Evolutionary conservation across 169 alveolate species (phyloP), one percentile per base, ranked within the genome.

Genomic region (Eimeria maxima): DNA sequence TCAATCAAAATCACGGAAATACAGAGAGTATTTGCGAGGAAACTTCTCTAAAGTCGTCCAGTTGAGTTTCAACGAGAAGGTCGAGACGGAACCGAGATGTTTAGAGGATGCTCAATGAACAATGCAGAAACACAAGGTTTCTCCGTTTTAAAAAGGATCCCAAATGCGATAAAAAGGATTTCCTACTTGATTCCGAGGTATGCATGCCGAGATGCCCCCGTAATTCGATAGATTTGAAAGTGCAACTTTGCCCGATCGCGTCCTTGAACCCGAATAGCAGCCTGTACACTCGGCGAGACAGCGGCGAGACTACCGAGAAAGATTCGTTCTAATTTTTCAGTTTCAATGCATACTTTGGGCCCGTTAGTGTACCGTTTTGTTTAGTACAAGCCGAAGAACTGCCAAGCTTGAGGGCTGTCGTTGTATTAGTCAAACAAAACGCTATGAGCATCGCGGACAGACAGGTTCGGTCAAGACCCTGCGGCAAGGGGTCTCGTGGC

Each of bases 231-330:
- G 44, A 67, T 22, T 33, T 69, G 80, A 33, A 69, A 14, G n/a
- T 69, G 80, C 80, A 69, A 11, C 80, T 29, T 10, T 69, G 50
- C 22, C 33, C 80, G 80, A 69, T 16, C 80, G 33, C 50, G 18
- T 29, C 7, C 80, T 10, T 10, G 18, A 5, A 8, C 24, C n/a
- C 11, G 50, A 20, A 65, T 69, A 29, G n/a, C 50, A 69, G 80
- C 80, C 80, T 29, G 80, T 69, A 69, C 80, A 69, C 27, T 69
- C 80, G 80, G 50, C 80, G 80, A 29, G 22, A 27, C 80, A 45
- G n/a, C 50, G 38, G 38, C 38, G 1, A 33, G 38, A 33, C 0
- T 33, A 33, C 38, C 38, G 38, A 33, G 38, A 33, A 33, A 33
- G 2, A 33, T 33, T 33, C 0, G 38, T 33, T 1, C 38, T 6